phyloP scores from a whole-genome alignment of 306 rosid species.

The Trichosanthes truncata region DNA sequence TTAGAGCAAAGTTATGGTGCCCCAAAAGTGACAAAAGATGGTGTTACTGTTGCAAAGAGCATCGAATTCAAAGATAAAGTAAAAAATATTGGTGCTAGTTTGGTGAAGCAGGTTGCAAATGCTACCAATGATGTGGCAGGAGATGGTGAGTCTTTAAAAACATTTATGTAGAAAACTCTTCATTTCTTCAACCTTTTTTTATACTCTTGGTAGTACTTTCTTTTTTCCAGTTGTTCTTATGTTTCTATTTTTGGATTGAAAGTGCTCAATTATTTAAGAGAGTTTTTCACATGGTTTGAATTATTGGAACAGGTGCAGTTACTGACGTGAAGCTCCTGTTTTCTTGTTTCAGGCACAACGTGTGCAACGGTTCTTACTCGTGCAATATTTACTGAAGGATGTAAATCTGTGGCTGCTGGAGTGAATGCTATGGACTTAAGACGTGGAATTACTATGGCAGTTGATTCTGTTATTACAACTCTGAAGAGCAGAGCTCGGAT shows the following conservation, averaged over 20 bases:
- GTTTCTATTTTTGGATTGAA: background rate
- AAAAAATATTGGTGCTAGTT: constrained; percentile 42
- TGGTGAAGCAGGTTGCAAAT: constrained; percentile 50
- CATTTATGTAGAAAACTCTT: background rate
- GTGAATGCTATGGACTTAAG: constrained; percentile 49
- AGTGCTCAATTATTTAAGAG: background rate
- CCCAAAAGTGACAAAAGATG: constrained; percentile 48
- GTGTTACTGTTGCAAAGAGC: constrained; percentile 50
- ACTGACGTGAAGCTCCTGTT: background rate
- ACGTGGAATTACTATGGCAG: constrained; percentile 46
- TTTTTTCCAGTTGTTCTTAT: background rate
- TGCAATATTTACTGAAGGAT: constrained; percentile 46
- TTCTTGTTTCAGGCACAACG: constrained; percentile 37
- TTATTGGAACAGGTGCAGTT: background rate
- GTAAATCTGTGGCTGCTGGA: constrained; percentile 52
- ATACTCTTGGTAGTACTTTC: background rate
- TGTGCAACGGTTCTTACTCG: constrained; percentile 51
- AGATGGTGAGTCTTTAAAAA: constrained; percentile 26
- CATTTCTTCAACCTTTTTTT: background rate
- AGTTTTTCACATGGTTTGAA: background rate
- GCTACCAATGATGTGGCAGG: constrained; percentile 52
- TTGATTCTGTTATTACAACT: constrained; percentile 41
- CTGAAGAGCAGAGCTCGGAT: constrained; percentile 43
- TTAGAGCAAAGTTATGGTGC: constrained; percentile 48
- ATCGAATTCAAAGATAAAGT: constrained; percentile 40